phyloP scores from a whole-genome alignment of 352 stramenopile species.

The Globisporangium canariense region DNA sequence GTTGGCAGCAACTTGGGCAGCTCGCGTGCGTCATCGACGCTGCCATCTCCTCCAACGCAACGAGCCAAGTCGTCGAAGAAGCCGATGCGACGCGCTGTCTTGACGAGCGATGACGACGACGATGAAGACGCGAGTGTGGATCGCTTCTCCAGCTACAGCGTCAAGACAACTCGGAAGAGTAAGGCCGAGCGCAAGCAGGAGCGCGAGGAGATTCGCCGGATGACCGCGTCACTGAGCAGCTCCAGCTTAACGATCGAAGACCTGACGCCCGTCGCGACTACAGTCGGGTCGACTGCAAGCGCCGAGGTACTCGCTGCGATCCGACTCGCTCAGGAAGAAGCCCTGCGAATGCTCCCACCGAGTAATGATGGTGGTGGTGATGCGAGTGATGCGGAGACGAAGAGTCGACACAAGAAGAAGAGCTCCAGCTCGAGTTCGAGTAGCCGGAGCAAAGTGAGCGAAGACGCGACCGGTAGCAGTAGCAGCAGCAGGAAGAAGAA shows the following conservation, averaged over 20 bases:
- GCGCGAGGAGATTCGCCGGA: conserved; percentile 40
- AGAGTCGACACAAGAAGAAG: conserved; percentile 33
- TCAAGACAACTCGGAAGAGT: conserved; percentile 30
- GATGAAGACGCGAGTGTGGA: conserved; percentile 24
- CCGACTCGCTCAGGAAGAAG: conserved; percentile 58
- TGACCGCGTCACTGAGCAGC: conserved; percentile 25
- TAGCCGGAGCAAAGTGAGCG: conserved; percentile 10
- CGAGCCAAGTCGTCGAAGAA: conserved; percentile 1
- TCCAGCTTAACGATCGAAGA: conserved; percentile 5
- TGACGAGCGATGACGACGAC: conserved; percentile 29
- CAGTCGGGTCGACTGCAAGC: conserved; percentile 14
- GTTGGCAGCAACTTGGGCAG: background rate
- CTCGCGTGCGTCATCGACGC: background rate
- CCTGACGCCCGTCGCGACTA: background rate
- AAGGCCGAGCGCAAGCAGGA: conserved; percentile 32
- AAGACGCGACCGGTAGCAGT: conserved; percentile 12
- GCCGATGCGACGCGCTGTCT: background rate
- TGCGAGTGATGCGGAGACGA: conserved; percentile 10
- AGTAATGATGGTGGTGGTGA: background rate
- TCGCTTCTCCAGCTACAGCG: conserved; percentile 52
- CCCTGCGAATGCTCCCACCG: conserved; percentile 51
- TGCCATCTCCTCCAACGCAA: background rate
- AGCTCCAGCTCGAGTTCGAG: conserved; percentile 18
- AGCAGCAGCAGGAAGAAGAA: conserved; percentile 10
- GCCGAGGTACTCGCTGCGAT: conserved; percentile 68